These are phyloP conservation scores for Cryptosporidium ubiquitum DNA, from an alignment of 169 alveolate genomes.

Conservation along the genomic window DNA sequence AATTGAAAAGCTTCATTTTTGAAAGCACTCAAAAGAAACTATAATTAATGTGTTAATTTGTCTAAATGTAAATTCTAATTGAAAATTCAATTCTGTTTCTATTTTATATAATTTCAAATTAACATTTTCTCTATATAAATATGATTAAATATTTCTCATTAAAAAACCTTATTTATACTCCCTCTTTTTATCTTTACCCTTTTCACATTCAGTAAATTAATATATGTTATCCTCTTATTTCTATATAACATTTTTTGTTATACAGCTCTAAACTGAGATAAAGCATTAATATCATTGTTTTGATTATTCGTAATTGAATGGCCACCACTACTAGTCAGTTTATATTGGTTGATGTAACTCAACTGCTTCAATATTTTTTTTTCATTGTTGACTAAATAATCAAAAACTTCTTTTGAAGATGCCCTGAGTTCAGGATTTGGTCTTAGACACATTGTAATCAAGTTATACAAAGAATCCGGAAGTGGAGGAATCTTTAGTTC, in stretches of 20 bases:
- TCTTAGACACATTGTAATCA: slow-evolving; percentile 61
- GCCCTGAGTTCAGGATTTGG: slow-evolving; percentile 72
- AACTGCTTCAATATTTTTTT: slow-evolving; percentile 42
- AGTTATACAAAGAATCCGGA: slow-evolving; percentile 53
- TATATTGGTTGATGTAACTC: slow-evolving; percentile 39
- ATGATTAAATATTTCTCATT: neutral
- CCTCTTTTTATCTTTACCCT: neutral
- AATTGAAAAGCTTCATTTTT: neutral
- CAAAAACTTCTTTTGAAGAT: slow-evolving; percentile 61
- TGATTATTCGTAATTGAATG: neutral
- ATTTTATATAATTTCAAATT: neutral
- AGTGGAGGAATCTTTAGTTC: slow-evolving; percentile 63
- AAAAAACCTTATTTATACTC: neutral
- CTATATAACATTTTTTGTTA: slow-evolving; percentile 5
- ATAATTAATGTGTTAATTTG: neutral
- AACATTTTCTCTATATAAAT: neutral
- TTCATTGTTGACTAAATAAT: slow-evolving; percentile 33
- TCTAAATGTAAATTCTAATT: neutral
- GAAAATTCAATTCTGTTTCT: neutral
- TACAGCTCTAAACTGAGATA: neutral
- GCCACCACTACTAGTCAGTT: neutral
- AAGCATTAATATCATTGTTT: neutral
- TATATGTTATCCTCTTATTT: neutral
- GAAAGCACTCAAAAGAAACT: neutral
- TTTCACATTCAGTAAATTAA: neutral